Evolutionary conservation across 192 early-diverging fungal species (phyloP).

Genomic region (Lobulomyces angularis): DNA sequence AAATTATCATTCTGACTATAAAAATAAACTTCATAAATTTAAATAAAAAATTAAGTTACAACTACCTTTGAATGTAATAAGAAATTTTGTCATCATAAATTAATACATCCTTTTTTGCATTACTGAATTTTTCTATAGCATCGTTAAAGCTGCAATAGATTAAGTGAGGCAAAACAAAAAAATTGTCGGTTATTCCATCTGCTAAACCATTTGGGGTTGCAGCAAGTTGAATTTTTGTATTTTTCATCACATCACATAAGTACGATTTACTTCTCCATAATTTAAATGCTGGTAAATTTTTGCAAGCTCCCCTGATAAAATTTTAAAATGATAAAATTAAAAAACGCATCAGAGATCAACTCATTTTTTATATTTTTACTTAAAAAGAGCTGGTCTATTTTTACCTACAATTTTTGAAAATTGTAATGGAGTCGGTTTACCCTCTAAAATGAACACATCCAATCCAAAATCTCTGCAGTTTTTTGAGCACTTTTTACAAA

Average conservation of each 20-base stretch:
- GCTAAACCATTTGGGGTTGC: conserved; percentile 37
- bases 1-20: conserved; percentile 35
- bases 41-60: not conserved
- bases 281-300: conserved; percentile 22
- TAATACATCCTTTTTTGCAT: not conserved
- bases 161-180: conserved; percentile 32
- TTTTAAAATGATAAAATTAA: no score
- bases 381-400: no score
- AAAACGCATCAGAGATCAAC: no score
- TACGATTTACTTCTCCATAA: conserved; percentile 22
- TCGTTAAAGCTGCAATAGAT: not conserved
- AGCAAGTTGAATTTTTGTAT: conserved; percentile 19
- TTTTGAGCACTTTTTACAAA: no score
- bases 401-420: no score
- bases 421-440: no score
- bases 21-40: conserved; percentile 13
- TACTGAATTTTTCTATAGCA: conserved; percentile 1
- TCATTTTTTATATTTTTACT: no score
- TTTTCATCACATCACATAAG: conserved; percentile 11
- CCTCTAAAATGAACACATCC: no score
- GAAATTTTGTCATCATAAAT: no score
- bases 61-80: not conserved
- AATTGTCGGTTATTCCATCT: conserved; percentile 25
- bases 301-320: conserved; percentile 15
- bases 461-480: no score